Base-by-base conservation (phyloP, 2,329 filamentous ascomycete genomes). In the Claviceps maximensis region DNA sequence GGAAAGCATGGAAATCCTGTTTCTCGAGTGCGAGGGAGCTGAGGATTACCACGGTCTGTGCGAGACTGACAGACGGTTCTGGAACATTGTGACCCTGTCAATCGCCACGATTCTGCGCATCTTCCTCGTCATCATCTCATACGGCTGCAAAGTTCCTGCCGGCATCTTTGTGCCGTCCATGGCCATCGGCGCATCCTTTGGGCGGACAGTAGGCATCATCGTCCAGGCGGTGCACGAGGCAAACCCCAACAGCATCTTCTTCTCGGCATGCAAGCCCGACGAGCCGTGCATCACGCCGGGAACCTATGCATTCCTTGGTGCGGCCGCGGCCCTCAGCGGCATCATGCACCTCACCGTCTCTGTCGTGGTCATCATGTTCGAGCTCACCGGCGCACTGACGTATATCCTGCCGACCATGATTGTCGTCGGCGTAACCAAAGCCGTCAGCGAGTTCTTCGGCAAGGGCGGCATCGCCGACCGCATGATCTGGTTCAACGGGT, bases 371-470 rank as follows among this genome's bases (percentile, higher is more conserved):
- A 98, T 98, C 68, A 97, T 98, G 93, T 97, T 97, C 63, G 93
- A 98, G 69, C 78, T 98, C 49, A 98, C 93, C 0, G 93, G 93
- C n/a, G 93, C 93, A 7, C 73, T 97, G 55, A 95, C 90, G 1
- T 98, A 98, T 64, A 97, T 98, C 58, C 73, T 98, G 29, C 93
- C 93, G 0, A 97, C 91, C 15, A 98, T 98, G 93, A 96, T 98
- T 60, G 93, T 97, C 0, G 93, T 97, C 2, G 93, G 93, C 49
- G 86, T 96, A 33, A 97, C 91, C 41, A 98, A 98, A 73, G 87
- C 87, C 15, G 87, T 98, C 47, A 84, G 87, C 56, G 89, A 95
- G 59, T 76, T 89, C 13, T 93, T 95, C 63, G 89, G 89, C n/a
- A 94, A 91, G 65, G 93, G 91, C 31, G 93, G 93, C 47, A 97